Base-by-base conservation (phyloP, 2,329 filamentous ascomycete species). In the Pseudopithomyces maydicus region DNA sequence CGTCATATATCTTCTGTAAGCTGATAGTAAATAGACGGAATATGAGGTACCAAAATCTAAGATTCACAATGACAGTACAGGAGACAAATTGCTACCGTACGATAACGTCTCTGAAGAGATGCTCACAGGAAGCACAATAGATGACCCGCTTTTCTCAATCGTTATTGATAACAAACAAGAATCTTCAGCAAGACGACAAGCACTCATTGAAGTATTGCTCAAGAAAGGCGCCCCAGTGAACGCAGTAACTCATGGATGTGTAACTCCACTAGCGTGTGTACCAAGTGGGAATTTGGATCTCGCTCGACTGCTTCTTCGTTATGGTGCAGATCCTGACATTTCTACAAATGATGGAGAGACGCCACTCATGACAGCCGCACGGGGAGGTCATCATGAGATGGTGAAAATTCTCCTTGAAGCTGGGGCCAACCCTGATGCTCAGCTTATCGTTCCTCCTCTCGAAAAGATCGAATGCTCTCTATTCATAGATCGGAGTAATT, bases 301-400 rank as follows among this genome's bases (percentile, higher is more conserved):
- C 38, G 49, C n/a, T 11, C 38, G 29, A 11, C n/a, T 52, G 1
- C 41, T 52, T 22, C 36, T 52, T 20, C 6, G 20, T 29, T 43
- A 52, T 29, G 49, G 49, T 7, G 38, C 49, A 43, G 49, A 52
- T 29, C 49, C 49, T 14, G 43, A 52, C 26, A 41, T 52, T 8
- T 11, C 49, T 19, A 19, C 38, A 20, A 15, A 12, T 11, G 32
- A 52, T n/a, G 49, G 49, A 22, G 14, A 8, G 3, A 52, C 49
- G 14, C 29, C 38, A 15, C 38, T 52, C 19, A 43, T 52, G 49
- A 15, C 14, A 33, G 41, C 38, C 19, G 38, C 49, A 35, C 3
- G 15, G 12, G 15, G 17, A 19, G 23, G 17, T 20, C 12, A 52
- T 7, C 10, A 19, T 12, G 38, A 44, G 10, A 12, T 52, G 7